Evolutionary conservation across 495 filamentous ascomycete genomes (phyloP), one percentile per base, ranked within the genome.

Genomic region (Xylaria acuta): DNA sequence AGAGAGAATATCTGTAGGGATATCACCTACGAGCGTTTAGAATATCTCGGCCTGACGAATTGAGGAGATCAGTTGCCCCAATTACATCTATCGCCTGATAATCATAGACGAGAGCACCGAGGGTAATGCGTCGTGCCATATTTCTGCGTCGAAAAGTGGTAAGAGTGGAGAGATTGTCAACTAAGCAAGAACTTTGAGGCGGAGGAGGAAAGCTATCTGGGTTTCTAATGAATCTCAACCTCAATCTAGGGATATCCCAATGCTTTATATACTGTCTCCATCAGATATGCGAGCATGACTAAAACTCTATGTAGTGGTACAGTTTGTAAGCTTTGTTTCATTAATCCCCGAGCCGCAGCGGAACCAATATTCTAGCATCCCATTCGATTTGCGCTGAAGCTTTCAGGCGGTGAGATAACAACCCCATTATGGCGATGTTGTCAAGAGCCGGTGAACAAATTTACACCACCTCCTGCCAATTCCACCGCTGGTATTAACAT

Each of bases 1-100:
- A 49, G 41, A 36, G 1, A 65, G 3, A 20, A 14, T 25, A 0
- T 7, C 5, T 27, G 11, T 3, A 22, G 3, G 18, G 18, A 9
- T 25, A 32, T 34, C 41, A 45, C 63, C 7, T 67, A 67, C 64
- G 20, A 27, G 43, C 63, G 8, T 74, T 43, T n/a, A 77, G 69
- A 30, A 73, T 58, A 1, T 70, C 12, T 53, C 72, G 74, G n/a
- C 73, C 75, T 45, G 74, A 75, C 38, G 75, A 77, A 47, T 72
- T 74, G 54, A 82, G 76, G 16, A 82, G 74, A 62, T 82, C 81
- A 58, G 70, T 71, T 53, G 80, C 75, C 27, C 78, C 81, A 22
- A 79, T 73, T n/a, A 78, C 71, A 62, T 82, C 81, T 40, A 82
- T 69, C 30, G 74, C 72, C 74, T 82, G 81, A 66, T 79, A 82